phyloP scores from a whole-genome alignment of 345 rosid species.

The Hibiscus mutabilis region DNA sequence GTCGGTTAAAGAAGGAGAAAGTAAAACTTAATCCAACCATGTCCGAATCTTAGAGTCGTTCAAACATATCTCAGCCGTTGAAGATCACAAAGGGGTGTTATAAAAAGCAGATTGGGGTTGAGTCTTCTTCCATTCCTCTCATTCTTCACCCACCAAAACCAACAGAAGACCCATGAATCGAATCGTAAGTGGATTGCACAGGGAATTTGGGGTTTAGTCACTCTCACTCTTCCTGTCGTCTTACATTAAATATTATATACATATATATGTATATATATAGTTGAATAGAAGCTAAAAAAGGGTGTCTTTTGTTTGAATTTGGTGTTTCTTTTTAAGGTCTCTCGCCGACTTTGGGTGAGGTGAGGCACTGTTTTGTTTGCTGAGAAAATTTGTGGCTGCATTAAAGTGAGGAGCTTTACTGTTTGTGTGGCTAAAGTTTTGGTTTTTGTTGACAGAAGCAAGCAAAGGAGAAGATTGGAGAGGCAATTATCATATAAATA shows the following conservation, averaged over 20 bases:
- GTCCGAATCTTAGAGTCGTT: too few relatives aligned
- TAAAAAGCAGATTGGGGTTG: slow-evolving; percentile 23
- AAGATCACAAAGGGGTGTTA: slow-evolving; percentile 12
- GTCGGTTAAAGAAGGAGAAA: too few relatives aligned
- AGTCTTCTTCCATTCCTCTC: slow-evolving; percentile 25
- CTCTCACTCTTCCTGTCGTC: slow-evolving; percentile 10
- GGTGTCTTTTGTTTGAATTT: slow-evolving; percentile 4
- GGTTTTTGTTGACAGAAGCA: not conserved
- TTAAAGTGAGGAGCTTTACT: slow-evolving; percentile 7
- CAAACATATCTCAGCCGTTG: slow-evolving; percentile 7
- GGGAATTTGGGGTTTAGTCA: slow-evolving; percentile 27
- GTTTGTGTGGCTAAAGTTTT: not conserved
- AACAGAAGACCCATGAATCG: slow-evolving; percentile 26
- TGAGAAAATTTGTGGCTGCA: slow-evolving; percentile 22
- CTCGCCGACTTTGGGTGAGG: slow-evolving; percentile 22
- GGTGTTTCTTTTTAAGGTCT: slow-evolving; percentile 28
- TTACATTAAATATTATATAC: too few relatives aligned
- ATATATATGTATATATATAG: not conserved
- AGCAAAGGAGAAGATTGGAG: not conserved
- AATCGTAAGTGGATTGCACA: slow-evolving; percentile 32
- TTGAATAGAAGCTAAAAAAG: slow-evolving; percentile 16
- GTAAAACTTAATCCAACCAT: too few relatives aligned
- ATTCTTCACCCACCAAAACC: slow-evolving; percentile 14
- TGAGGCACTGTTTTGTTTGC: not conserved
- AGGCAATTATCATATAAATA: slow-evolving; percentile 9